Evolutionary conservation across 2,329 filamentous ascomycete species (phyloP).

Genomic region (Colletotrichum aenigma): DNA sequence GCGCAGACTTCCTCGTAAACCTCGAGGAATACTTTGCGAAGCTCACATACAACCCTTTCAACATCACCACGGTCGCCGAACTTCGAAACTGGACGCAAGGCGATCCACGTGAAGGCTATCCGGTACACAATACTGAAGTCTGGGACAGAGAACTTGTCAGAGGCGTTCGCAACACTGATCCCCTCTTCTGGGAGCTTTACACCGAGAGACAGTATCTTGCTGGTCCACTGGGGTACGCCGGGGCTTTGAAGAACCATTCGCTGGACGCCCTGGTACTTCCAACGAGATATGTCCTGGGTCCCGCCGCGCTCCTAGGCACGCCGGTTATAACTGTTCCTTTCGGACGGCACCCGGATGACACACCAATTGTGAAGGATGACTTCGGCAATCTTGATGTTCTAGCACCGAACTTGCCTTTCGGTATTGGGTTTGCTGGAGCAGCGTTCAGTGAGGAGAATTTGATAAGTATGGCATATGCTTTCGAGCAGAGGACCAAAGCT

Average conservation of each 20-base stretch:
- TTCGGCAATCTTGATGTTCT: slow-evolving; percentile 55
- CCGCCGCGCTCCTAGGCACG: slow-evolving; percentile 60
- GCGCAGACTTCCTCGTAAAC: slow-evolving; percentile 61
- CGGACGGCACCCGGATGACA: slow-evolving; percentile 58
- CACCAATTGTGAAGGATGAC: slow-evolving; percentile 45
- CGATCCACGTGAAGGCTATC: slow-evolving; percentile 59
- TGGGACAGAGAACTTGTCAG: slow-evolving; percentile 62
- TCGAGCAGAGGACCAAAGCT: slow-evolving; percentile 61
- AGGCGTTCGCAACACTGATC: slow-evolving; percentile 57
- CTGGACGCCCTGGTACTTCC: slow-evolving; percentile 69
- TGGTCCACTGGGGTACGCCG: slow-evolving; percentile 61
- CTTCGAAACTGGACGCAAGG: slow-evolving; percentile 59
- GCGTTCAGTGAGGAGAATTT: slow-evolving; percentile 66
- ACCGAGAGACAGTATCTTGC: slow-evolving; percentile 55
- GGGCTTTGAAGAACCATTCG: slow-evolving; percentile 58
- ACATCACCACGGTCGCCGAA: slow-evolving; percentile 54
- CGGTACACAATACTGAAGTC: slow-evolving; percentile 56
- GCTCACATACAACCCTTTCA: slow-evolving; percentile 62
- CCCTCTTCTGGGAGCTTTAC: slow-evolving; percentile 63
- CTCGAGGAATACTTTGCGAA: slow-evolving; percentile 59
- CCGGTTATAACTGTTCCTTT: slow-evolving; percentile 69
- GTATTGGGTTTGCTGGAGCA: slow-evolving; percentile 65
- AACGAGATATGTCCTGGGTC: slow-evolving; percentile 47
- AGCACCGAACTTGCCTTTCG: slow-evolving; percentile 63
- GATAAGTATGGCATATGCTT: slow-evolving; percentile 71